A percentile compares a stretch with the other conserved stretches of the same genome.
phyloP scores from a whole-genome alignment of 2,329 filamentous ascomycete species.

The Cladosporium oxysporum region DNA sequence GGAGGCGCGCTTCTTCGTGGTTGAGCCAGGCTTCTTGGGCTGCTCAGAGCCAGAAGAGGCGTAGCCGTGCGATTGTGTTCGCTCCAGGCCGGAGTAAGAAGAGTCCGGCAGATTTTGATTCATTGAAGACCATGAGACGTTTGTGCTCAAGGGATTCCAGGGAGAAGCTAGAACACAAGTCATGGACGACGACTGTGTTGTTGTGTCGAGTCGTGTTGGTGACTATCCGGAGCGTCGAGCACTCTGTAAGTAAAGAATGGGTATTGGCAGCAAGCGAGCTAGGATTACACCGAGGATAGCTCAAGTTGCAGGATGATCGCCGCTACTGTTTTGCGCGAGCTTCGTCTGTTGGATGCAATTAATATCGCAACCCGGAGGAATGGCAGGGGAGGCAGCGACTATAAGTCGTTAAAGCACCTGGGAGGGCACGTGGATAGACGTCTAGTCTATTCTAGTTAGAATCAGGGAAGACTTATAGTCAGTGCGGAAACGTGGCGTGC shows the following conservation, averaged over 20 bases:
- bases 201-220: slow-evolving; percentile 7
- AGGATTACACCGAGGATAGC: neutral
- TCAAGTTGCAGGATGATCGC: slow-evolving; percentile 18
- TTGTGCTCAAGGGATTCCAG: slow-evolving; percentile 34
- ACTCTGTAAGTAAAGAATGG: neutral
- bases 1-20: slow-evolving; percentile 51
- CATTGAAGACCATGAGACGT: slow-evolving; percentile 36
- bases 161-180: slow-evolving; percentile 36
- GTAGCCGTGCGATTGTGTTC: slow-evolving; percentile 32
- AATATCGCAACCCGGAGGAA: slow-evolving; percentile 21
- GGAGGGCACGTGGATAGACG: slow-evolving; percentile 19
- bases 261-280: slow-evolving; percentile 9
- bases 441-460: slow-evolving; percentile 13
- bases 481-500: slow-evolving; percentile 21
- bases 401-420: slow-evolving; percentile 16
- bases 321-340: slow-evolving; percentile 22
- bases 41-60: slow-evolving; percentile 33
- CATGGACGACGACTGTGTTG: slow-evolving; percentile 26
- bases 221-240: neutral
- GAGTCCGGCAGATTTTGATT: slow-evolving; percentile 29
- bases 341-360: slow-evolving; percentile 20
- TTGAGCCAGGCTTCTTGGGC: slow-evolving; percentile 14
- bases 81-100: slow-evolving; percentile 27
- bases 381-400: slow-evolving; percentile 18
- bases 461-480: slow-evolving; percentile 17